A percentile compares a stretch with the other conserved stretches of the same genome.
Evolutionary conservation across 176 grass and related monocot genomes (phyloP).

Genomic region (Aegilops bicornis): DNA sequence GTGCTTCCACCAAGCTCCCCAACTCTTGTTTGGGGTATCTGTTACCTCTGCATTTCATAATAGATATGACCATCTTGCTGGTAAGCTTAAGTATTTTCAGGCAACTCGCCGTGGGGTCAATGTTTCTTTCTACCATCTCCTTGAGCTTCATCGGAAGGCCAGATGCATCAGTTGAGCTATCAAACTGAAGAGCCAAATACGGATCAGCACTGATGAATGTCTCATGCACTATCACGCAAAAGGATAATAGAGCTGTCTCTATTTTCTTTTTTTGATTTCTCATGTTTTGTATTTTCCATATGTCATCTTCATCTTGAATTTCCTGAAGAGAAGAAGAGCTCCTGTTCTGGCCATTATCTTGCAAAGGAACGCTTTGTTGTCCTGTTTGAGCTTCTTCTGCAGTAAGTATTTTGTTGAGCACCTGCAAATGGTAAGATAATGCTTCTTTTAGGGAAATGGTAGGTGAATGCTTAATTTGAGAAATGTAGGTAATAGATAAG

Average conservation of each 20-base stretch:
- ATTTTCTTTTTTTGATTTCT: background rate
- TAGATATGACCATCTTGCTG: background rate
- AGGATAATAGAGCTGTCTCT: background rate
- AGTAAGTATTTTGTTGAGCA: background rate
- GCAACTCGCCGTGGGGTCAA: background rate
- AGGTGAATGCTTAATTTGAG: too few species aligned
- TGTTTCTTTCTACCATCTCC: background rate
- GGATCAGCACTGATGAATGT: background rate
- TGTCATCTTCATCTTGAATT: too few species aligned
- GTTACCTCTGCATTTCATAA: background rate
- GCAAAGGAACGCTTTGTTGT: background rate
- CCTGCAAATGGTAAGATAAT: background rate
- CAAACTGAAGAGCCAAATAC: background rate
- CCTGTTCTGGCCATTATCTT: background rate
- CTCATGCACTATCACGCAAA: background rate
- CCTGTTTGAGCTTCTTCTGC: background rate
- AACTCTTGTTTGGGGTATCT: background rate
- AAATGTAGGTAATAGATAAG: too few species aligned
- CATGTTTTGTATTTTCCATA: too few species aligned
- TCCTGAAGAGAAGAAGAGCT: too few species aligned
- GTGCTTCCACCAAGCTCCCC: background rate
- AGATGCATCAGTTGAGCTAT: background rate
- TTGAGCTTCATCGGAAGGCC: background rate
- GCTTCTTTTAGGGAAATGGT: too few species aligned
- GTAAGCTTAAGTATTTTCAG: background rate